Conservation (phyloP, 768 basidiomycete genomes). For the Leccinum olivaceopallidum region DNA sequence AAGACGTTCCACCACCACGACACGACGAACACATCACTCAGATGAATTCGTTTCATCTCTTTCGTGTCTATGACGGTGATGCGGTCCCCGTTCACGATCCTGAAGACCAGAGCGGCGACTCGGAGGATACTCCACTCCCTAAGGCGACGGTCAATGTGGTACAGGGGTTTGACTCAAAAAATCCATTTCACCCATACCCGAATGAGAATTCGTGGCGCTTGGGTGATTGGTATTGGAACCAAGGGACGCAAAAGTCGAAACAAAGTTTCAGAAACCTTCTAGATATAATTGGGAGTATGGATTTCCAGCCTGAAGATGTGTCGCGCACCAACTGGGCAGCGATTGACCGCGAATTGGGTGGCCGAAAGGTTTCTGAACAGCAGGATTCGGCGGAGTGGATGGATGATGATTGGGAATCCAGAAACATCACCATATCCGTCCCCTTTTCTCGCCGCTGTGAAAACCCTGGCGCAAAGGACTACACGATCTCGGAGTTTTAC, state of each 20-base stretch:
- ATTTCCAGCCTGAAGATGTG: conserved; percentile 6
- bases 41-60: not conserved
- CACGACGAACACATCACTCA: not conserved
- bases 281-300: conserved; percentile 14
- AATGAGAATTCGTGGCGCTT: no score
- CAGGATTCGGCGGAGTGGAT: conserved; percentile 6
- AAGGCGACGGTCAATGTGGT: not conserved
- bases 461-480: conserved; percentile 3
- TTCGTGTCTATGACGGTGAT: not conserved
- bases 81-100: not conserved
- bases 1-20: not conserved
- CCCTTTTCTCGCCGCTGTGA: not conserved
- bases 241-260: no score
- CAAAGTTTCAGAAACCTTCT: conserved; percentile 10
- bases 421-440: conserved; percentile 1
- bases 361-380: not conserved
- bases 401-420: conserved; percentile 2
- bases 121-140: not conserved
- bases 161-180: not conserved
- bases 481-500: conserved; percentile 8
- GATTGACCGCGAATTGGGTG: conserved; percentile 6
- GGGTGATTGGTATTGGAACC: no score
- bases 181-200: no score
- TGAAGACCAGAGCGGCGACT: not conserved
- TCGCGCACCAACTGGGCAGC: not conserved